Base-by-base conservation (phyloP, 2,329 filamentous ascomycete genomes). In the Fusarium pseudonygamai region DNA sequence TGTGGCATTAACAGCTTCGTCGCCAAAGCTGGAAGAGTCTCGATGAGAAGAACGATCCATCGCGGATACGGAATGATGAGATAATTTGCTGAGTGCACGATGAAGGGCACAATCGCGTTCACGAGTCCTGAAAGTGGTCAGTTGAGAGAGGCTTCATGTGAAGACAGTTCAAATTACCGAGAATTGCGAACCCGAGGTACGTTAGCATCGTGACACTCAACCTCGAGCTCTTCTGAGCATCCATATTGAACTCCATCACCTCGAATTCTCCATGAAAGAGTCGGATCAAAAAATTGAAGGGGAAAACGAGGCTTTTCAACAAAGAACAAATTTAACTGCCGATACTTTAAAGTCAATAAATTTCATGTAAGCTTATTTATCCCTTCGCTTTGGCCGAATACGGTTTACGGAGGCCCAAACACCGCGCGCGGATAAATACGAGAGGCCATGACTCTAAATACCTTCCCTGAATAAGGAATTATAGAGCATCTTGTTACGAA, bases 61-160 rank as follows among this genome's bases (percentile, higher is more conserved):
- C 78, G 76, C 3, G 80, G 76, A 49, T 79, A 82, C 0, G 81
- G 80, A 53, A 82, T 77, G 53, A 81, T 80, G 69, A 82, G 79
- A 49, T 83, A 82, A 63, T 80, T 80, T 57, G 78, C 75, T 11
- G 80, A 77, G 62, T 79, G 78, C 40, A 80, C 76, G 47, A 81
- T 75, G 56, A 75, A 78, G 0, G 80, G 76, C 7, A 82, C 72
- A 40, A 80, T 49, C 14, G 72, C 75, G 56, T 79, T 82, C 57
- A 74, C 73, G 60, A 82, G 68, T 55, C 79, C 81, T 83, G 56
- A 7, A 6, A 28, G 20, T 37, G n/a, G 59, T 75, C 7, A 72
- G 67, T 75, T 12, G 46, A 26, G 15, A 24, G 46, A 26, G 12
- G 30, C 12, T 55, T n/a, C 20, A 30, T 40, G 24, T n/a, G 49